These are phyloP conservation scores for Agaricus bisporus DNA, from an alignment of 768 basidiomycete genomes.

Conservation along the genomic window DNA sequence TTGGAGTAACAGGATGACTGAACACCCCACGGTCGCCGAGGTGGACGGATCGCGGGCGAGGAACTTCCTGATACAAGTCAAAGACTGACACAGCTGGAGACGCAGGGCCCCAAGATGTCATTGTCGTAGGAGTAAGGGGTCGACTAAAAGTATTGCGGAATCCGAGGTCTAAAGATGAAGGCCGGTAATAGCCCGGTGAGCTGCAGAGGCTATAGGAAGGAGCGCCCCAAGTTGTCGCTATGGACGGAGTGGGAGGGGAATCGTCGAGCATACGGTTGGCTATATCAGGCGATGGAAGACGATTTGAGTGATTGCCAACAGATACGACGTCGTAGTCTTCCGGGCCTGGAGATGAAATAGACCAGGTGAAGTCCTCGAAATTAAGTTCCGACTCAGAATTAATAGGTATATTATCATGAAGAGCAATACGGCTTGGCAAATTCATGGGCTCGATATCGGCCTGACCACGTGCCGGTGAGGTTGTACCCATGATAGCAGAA, in stretches of 20 bases:
- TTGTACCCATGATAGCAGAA: slow-evolving; percentile 43
- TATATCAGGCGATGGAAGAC: slow-evolving; percentile 53
- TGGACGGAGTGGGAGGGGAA: slow-evolving; percentile 43
- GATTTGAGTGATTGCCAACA: slow-evolving; percentile 21
- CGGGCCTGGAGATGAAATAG: slow-evolving; percentile 65
- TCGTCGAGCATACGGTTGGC: slow-evolving; percentile 51
- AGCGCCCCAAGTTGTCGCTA: slow-evolving; percentile 47
- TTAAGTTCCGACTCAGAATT: slow-evolving; percentile 36
- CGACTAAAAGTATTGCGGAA: slow-evolving; percentile 18
- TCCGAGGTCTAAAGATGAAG: slow-evolving; percentile 34
- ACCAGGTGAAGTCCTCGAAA: slow-evolving; percentile 65
- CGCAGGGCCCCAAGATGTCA: slow-evolving; percentile 12
- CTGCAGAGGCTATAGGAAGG: slow-evolving; percentile 35
- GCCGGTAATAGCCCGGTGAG: slow-evolving; percentile 25
- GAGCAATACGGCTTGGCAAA: slow-evolving; percentile 36
- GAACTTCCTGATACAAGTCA: neutral
- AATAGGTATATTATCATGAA: slow-evolving; percentile 18
- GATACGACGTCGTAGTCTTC: slow-evolving; percentile 36
- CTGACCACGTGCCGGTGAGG: slow-evolving; percentile 44
- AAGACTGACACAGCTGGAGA: slow-evolving; percentile 2
- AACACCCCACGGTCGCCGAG: slow-evolving; percentile 11
- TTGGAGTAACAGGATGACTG: slow-evolving; percentile 38
- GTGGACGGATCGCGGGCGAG: slow-evolving; percentile 8
- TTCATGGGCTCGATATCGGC: slow-evolving; percentile 45
- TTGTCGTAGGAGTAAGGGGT: slow-evolving; percentile 8